phyloP scores from a whole-genome alignment of 495 filamentous ascomycete genomes.

The Hyaloscypha variabilis region DNA sequence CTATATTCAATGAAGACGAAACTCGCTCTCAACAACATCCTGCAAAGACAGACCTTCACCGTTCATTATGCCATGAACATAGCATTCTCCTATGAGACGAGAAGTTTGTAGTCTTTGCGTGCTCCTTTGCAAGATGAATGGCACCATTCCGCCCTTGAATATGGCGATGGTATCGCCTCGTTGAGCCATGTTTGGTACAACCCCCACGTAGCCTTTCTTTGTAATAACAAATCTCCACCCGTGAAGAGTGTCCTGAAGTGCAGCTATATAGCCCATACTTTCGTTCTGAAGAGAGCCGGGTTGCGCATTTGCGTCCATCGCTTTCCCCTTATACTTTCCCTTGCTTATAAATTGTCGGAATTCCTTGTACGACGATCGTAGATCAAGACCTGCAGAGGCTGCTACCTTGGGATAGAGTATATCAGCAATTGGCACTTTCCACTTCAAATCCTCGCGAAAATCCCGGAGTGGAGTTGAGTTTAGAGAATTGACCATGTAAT shows the following conservation, averaged over 20 bases:
- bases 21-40: no score
- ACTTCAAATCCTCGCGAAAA: background rate
- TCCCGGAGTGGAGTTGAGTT: background rate
- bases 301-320: background rate
- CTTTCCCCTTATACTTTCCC: background rate
- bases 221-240: conserved; percentile 5
- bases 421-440: conserved; percentile 5
- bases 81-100: conserved; percentile 23
- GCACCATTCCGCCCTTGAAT: conserved; percentile 11
- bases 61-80: conserved; percentile 30
- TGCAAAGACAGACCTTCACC: no score
- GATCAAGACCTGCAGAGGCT: background rate
- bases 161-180: conserved; percentile 10
- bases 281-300: background rate
- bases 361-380: background rate
- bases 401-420: background rate
- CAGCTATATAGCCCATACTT: no score
- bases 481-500: background rate
- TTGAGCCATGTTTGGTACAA: conserved; percentile 1
- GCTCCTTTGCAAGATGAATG: conserved; percentile 11
- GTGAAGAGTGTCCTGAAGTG: background rate
- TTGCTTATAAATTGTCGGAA: background rate
- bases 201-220: conserved; percentile 1
- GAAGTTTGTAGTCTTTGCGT: no score
- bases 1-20: no score